phyloP scores from a whole-genome alignment of 805 yeast genomes.

The Suhomyces prunicola region DNA sequence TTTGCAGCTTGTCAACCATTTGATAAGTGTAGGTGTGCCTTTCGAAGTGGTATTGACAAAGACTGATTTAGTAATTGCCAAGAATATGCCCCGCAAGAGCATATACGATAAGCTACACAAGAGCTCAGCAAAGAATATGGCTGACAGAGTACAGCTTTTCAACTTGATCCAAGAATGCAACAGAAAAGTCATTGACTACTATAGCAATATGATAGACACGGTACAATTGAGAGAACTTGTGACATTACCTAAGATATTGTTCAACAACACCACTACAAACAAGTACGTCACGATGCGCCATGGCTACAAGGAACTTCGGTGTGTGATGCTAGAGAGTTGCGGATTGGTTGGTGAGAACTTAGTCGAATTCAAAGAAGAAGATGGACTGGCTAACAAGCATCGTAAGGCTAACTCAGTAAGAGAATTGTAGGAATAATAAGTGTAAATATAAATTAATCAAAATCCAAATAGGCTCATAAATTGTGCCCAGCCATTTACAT shows the following conservation, averaged over 20 bases:
- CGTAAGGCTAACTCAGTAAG: neutral
- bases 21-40: slow-evolving; percentile 55
- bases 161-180: slow-evolving; percentile 20
- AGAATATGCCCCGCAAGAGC: slow-evolving; percentile 17
- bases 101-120: slow-evolving; percentile 4
- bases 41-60: slow-evolving; percentile 79
- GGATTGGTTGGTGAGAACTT: slow-evolving; percentile 27
- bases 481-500: too few relatives aligned
- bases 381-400: neutral
- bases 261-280: slow-evolving; percentile 49
- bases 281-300: slow-evolving; percentile 35
- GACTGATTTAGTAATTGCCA: slow-evolving; percentile 52
- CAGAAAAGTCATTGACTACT: slow-evolving; percentile 22
- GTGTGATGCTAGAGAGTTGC: slow-evolving; percentile 51
- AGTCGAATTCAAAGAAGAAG: neutral
- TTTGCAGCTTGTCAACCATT: slow-evolving; percentile 44
- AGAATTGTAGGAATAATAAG: neutral
- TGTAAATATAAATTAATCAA: too few relatives aligned
- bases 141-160: neutral
- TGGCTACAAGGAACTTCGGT: slow-evolving; percentile 55
- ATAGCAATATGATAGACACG: slow-evolving; percentile 36
- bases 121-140: slow-evolving; percentile 1
- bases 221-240: slow-evolving; percentile 33
- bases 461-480: too few relatives aligned
- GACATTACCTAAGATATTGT: slow-evolving; percentile 43